Conservation (phyloP, 1,284 basidiomycete genomes). For the Taiwanofungus camphoratus region DNA sequence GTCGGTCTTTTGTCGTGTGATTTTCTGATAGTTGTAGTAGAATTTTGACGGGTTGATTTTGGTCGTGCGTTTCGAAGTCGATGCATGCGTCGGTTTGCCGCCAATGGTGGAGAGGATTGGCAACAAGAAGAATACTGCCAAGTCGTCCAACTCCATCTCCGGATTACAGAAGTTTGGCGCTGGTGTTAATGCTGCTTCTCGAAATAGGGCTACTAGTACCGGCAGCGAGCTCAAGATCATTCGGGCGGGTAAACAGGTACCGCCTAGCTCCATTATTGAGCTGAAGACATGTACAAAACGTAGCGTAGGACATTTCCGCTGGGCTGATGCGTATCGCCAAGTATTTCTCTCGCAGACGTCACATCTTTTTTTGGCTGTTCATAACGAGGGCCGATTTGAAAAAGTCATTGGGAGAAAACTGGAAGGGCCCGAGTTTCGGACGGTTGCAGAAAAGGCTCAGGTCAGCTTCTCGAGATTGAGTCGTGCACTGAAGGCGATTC, state of each 20-base stretch:
- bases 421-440: slow-evolving; percentile 28
- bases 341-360: slow-evolving; percentile 53
- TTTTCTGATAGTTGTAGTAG: too few species aligned
- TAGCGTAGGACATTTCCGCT: slow-evolving; percentile 30
- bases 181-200: too few species aligned
- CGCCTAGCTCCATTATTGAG: slow-evolving; percentile 42
- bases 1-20: background rate
- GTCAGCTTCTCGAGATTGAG: slow-evolving; percentile 37
- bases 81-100: slow-evolving; percentile 24
- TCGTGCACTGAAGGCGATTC: slow-evolving; percentile 35
- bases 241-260: slow-evolving; percentile 32
- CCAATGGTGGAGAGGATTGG: too few species aligned
- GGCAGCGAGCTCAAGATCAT: slow-evolving; percentile 28
- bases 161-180: too few species aligned
- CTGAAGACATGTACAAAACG: slow-evolving; percentile 39
- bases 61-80: slow-evolving; percentile 29
- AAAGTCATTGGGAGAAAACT: slow-evolving; percentile 38
- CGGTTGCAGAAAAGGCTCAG: slow-evolving; percentile 26
- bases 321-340: slow-evolving; percentile 43
- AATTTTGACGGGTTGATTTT: slow-evolving; percentile 26
- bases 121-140: too few species aligned
- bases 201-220: too few species aligned
- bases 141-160: background rate
- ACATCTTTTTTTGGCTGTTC: slow-evolving; percentile 43
- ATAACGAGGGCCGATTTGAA: slow-evolving; percentile 39